Conservation (phyloP, 2,329 filamentous ascomycete genomes). For the Ilyonectria robusta region DNA sequence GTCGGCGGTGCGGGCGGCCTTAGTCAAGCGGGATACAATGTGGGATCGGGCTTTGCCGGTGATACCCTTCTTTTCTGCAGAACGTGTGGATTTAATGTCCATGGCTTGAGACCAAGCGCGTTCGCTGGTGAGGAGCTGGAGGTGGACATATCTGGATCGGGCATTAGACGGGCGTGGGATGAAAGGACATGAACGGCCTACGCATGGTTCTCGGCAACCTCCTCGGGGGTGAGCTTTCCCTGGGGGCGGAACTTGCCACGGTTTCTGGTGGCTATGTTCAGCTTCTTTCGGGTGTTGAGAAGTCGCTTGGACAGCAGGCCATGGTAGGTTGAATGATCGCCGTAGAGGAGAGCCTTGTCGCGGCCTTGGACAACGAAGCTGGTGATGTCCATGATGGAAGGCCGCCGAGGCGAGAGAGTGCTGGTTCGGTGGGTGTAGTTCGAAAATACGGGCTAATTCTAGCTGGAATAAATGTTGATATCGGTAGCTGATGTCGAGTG, state of each 20-base stretch:
- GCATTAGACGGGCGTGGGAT: slow-evolving; percentile 26
- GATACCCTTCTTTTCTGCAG: slow-evolving; percentile 84
- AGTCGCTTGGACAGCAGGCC: slow-evolving; percentile 84
- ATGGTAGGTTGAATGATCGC: slow-evolving; percentile 90
- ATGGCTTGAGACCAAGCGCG: slow-evolving; percentile 96
- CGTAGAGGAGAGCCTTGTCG: slow-evolving; percentile 87
- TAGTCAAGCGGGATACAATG: slow-evolving; percentile 88
- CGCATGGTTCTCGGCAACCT: slow-evolving; percentile 83
- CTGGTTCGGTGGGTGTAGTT: neutral
- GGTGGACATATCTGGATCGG: slow-evolving; percentile 74
- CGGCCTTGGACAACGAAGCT: slow-evolving; percentile 83
- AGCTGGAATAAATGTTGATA: slow-evolving; percentile 5
- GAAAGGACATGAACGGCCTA: slow-evolving; percentile 60
- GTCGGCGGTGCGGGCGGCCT: slow-evolving; percentile 80
- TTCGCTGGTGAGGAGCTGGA: slow-evolving; percentile 90
- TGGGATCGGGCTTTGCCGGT: slow-evolving; percentile 86
- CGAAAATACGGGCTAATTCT: slow-evolving; percentile 1
- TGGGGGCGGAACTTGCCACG: slow-evolving; percentile 87
- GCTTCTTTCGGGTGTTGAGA: slow-evolving; percentile 85
- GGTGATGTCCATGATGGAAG: slow-evolving; percentile 85
- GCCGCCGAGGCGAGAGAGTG: neutral
- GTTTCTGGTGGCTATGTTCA: slow-evolving; percentile 86
- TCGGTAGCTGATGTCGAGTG: neutral
- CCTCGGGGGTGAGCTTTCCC: slow-evolving; percentile 77
- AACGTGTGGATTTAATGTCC: slow-evolving; percentile 89